Conservation (phyloP, 2,329 filamentous ascomycete genomes). For the Fusarium tjaetaba region DNA sequence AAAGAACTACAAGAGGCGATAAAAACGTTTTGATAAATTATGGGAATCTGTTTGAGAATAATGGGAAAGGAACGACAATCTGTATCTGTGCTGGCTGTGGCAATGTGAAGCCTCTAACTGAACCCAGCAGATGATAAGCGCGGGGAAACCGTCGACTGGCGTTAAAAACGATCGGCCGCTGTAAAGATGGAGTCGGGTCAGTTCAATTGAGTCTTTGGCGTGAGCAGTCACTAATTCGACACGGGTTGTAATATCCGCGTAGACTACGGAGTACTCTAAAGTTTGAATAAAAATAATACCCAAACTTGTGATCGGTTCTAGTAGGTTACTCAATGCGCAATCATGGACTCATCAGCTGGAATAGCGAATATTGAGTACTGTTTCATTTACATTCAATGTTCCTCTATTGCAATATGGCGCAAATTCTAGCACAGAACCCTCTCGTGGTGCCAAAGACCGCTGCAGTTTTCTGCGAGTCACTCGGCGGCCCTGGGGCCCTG, state of each 20-base stretch:
- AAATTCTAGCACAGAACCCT: neutral
- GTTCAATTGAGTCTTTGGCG: neutral
- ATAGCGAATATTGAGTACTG: neutral
- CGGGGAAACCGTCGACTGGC: conserved; percentile 23
- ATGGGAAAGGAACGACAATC: conserved; percentile 35
- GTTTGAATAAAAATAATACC: neutral
- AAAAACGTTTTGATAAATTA: conserved; percentile 14
- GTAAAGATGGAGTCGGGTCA: conserved; percentile 5
- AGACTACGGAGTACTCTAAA: neutral
- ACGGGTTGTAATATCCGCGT: neutral
- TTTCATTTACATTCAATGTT: neutral
- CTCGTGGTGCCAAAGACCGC: conserved; percentile 18
- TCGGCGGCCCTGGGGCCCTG: conserved; percentile 12
- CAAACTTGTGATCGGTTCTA: neutral
- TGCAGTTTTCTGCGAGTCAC: conserved; percentile 39
- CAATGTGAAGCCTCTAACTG: conserved; percentile 26
- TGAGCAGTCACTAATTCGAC: conserved; percentile 3
- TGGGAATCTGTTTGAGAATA: conserved; percentile 24
- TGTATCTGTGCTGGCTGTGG: conserved; percentile 27
- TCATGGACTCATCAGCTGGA: no score
- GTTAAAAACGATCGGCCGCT: conserved; percentile 20
- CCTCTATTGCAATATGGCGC: neutral
- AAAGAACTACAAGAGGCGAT: conserved; percentile 22
- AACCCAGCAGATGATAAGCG: conserved; percentile 30
- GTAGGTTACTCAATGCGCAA: neutral